phyloP scores from a whole-genome alignment of 192 early-diverging fungal genomes.

The Coemansia sp. region DNA sequence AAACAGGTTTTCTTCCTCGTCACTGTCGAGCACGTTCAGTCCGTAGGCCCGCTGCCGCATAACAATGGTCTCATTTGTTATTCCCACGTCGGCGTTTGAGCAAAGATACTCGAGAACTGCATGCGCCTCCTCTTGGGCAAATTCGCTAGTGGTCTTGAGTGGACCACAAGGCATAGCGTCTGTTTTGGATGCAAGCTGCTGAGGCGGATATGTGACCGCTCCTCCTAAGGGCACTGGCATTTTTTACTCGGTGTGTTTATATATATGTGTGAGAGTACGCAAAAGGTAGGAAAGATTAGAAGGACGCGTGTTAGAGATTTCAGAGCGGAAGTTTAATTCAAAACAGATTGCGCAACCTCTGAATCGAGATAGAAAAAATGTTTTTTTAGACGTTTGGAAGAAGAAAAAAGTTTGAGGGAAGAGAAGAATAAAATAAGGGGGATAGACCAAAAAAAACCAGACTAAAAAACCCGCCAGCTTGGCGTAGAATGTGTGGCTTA shows the following conservation, averaged over 20 bases:
- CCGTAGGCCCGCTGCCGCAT: conserved; percentile 73
- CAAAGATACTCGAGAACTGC: conserved; percentile 55
- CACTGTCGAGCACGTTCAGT: conserved; percentile 70
- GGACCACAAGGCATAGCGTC: conserved; percentile 27
- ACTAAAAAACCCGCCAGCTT: not conserved
- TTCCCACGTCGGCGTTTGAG: conserved; percentile 70
- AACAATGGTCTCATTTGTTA: conserved; percentile 65
- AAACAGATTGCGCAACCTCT: not conserved
- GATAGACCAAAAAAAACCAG: too few relatives aligned
- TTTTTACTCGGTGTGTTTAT: not conserved
- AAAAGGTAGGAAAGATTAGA: not conserved
- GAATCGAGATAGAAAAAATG: not conserved
- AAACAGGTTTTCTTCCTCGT: conserved; percentile 74
- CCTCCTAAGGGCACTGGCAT: conserved; percentile 41
- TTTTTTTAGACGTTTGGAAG: too few relatives aligned
- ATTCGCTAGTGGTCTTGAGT: conserved; percentile 51
- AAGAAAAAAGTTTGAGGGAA: too few relatives aligned
- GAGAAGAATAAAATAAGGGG: too few relatives aligned
- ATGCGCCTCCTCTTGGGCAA: conserved; percentile 35
- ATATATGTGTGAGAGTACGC: not conserved
- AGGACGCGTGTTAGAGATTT: not conserved
- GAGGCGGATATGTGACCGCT: conserved; percentile 12
- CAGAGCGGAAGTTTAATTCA: not conserved
- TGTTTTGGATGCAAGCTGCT: conserved; percentile 20
- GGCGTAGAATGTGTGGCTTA: not conserved